These are phyloP conservation scores for sunflower (Helianthus annuus) DNA, from an alignment of 129 eudicot genomes.

Conservation along the genomic window DNA sequence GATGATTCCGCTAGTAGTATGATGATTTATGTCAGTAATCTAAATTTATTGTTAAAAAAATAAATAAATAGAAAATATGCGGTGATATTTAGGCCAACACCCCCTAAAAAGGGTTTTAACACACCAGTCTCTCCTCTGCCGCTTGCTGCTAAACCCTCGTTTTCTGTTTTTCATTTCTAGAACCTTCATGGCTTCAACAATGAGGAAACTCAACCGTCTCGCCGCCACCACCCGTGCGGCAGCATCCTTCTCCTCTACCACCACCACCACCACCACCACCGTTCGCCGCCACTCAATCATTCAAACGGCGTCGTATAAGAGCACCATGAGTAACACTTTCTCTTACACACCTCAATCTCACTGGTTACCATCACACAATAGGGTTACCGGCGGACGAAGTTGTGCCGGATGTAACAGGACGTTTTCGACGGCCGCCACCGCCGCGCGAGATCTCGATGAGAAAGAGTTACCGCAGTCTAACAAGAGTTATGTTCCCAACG, in stretches of 20 bases:
- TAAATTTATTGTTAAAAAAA: no score
- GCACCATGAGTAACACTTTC: slow-evolving; percentile 12
- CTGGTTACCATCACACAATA: slow-evolving; percentile 6
- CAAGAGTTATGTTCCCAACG: slow-evolving; percentile 42
- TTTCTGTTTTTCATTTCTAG: neutral
- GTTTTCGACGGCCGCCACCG: slow-evolving; percentile 40
- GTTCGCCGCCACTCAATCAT: slow-evolving; percentile 21
- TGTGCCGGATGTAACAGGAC: neutral
- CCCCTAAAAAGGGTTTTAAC: neutral
- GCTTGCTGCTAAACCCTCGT: slow-evolving; percentile 3
- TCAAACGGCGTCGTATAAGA: slow-evolving; percentile 22
- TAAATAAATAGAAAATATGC: neutral
- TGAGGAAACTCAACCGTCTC: slow-evolving; percentile 42
- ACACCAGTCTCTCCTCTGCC: neutral
- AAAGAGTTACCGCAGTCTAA: slow-evolving; percentile 43
- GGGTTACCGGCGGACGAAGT: slow-evolving; percentile 14
- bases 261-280: slow-evolving; percentile 40
- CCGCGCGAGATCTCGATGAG: slow-evolving; percentile 52
- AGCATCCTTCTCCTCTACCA: slow-evolving; percentile 50
- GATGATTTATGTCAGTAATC: no score
- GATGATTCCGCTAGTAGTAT: no score
- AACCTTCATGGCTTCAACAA: slow-evolving; percentile 31
- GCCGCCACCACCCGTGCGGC: slow-evolving; percentile 45
- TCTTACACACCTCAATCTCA: slow-evolving; percentile 18
- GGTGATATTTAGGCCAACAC: neutral